phyloP scores from a whole-genome alignment of 2,329 filamentous ascomycete species.

The Clonostachys rhizophaga region DNA sequence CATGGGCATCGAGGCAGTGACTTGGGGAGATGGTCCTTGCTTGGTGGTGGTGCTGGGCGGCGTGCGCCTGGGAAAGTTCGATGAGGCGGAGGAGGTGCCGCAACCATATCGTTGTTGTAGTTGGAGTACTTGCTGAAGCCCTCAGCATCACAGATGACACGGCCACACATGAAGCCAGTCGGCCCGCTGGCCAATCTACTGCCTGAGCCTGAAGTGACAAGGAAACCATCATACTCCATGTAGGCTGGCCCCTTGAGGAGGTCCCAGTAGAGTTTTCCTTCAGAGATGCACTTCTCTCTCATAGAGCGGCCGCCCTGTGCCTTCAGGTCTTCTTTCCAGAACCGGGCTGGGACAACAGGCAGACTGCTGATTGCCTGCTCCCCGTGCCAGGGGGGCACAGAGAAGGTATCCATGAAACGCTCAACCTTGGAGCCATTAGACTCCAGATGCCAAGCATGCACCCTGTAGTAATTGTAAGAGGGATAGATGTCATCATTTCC shows the following conservation, averaged over 20 bases:
- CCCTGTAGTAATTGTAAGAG: conserved; percentile 10
- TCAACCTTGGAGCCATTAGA: conserved; percentile 23
- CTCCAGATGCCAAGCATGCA: conserved; percentile 37
- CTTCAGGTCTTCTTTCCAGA: conserved; percentile 29
- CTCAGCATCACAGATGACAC: conserved; percentile 36
- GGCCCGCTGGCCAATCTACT: conserved; percentile 17
- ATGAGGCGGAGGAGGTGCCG: conserved; percentile 6
- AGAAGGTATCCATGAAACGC: conserved; percentile 29
- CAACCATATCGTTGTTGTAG: conserved; percentile 14
- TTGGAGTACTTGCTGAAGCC: conserved; percentile 29
- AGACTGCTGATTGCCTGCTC: conserved; percentile 36
- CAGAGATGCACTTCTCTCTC: conserved; percentile 26
- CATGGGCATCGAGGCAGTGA: conserved; percentile 36
- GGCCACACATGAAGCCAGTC: conserved; percentile 29
- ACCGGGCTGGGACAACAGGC: conserved; percentile 33
- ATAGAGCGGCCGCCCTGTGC: conserved; percentile 22
- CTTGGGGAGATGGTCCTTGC: conserved; percentile 31
- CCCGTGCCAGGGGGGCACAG: conserved; percentile 30
- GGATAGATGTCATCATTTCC: conserved; percentile 5
- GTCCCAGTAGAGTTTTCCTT: conserved; percentile 42
- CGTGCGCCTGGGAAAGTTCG: conserved; percentile 4
- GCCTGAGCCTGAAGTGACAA: conserved; percentile 21
- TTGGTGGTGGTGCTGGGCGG: conserved; percentile 4
- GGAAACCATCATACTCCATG: conserved; percentile 37
- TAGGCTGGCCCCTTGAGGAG: conserved; percentile 37